phyloP scores from a whole-genome alignment of 371 early-diverging fungal genomes.

The Mucor mucedo region DNA sequence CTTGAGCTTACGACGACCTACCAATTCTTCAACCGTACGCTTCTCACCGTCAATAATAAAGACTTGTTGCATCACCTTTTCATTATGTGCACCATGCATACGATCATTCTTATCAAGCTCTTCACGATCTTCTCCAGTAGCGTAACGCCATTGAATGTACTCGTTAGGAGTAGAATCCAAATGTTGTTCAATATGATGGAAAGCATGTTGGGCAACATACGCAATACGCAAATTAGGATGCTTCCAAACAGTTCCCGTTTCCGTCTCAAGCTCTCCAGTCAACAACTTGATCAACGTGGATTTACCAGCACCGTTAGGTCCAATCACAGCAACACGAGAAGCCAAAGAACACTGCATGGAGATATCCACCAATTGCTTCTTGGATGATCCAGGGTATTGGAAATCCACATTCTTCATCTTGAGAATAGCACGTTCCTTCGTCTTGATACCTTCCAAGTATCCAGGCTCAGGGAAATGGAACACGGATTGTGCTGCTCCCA shows the following conservation, averaged over 20 bases:
- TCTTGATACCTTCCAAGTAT: conserved; percentile 74
- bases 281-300: conserved; percentile 83
- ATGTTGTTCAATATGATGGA: conserved; percentile 78
- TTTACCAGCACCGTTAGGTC: conserved; percentile 81
- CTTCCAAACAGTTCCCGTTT: conserved; percentile 50
- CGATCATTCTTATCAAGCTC: conserved; percentile 68
- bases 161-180: conserved; percentile 71
- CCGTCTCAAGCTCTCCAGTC: conserved; percentile 65
- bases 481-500: conserved; percentile 58
- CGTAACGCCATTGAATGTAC: conserved; percentile 76
- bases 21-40: conserved; percentile 62
- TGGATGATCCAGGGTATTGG: conserved; percentile 69
- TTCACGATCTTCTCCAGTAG: conserved; percentile 73
- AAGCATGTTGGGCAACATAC: conserved; percentile 83
- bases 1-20: conserved; percentile 73
- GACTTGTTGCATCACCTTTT: conserved; percentile 67
- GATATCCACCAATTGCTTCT: conserved; percentile 59
- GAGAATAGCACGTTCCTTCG: conserved; percentile 72
- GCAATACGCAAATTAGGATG: conserved; percentile 73
- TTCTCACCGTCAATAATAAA: conserved; percentile 69
- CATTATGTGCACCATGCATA: conserved; percentile 64
- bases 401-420: conserved; percentile 68
- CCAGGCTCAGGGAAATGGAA: conserved; percentile 77
- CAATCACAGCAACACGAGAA: conserved; percentile 75
- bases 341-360: conserved; percentile 66